Evolutionary conservation across 2,329 filamentous ascomycete genomes (phyloP).

Genomic region (Rasamsonia emersonii): DNA sequence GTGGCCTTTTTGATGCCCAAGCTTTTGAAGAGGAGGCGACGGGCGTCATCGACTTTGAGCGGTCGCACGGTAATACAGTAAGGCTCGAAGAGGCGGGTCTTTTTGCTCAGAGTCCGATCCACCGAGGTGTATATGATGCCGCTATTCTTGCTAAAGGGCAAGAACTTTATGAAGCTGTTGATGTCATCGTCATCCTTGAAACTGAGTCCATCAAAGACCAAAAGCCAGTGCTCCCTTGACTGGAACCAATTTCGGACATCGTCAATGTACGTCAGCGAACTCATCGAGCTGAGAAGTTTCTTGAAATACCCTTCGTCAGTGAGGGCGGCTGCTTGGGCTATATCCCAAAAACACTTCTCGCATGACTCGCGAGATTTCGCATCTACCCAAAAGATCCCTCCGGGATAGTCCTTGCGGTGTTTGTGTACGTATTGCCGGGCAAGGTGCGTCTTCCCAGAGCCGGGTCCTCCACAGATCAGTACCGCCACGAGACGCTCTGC

Average conservation of each 20-base stretch:
- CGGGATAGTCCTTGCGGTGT: constrained; percentile 51
- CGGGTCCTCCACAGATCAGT: constrained; percentile 55
- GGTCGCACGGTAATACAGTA: constrained; percentile 48
- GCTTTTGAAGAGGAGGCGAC: constrained; percentile 53
- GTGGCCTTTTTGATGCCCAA: constrained; percentile 51
- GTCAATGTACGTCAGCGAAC: constrained; percentile 44
- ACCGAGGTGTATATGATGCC: constrained; percentile 62
- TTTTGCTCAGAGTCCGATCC: constrained; percentile 47
- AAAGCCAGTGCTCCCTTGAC: constrained; percentile 53
- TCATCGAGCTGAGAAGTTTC: constrained; percentile 25
- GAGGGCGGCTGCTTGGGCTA: constrained; percentile 50
- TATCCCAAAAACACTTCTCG: constrained; percentile 56
- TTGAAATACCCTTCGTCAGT: constrained; percentile 34
- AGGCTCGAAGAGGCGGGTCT: constrained; percentile 53
- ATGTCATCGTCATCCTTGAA: constrained; percentile 49
- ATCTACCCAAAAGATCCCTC: constrained; percentile 62
- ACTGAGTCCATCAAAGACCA: constrained; percentile 59
- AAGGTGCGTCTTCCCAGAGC: constrained; percentile 61
- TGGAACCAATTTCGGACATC: constrained; percentile 56
- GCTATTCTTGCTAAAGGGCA: constrained; percentile 56
- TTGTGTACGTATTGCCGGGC: constrained; percentile 59
- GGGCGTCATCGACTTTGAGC: constrained; percentile 50
- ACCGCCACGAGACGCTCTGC: constrained; percentile 54
- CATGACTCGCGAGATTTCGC: constrained; percentile 52
- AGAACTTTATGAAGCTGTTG: constrained; percentile 46